These are phyloP conservation scores for Fagus sylvatica DNA, from an alignment of 306 rosid genomes.

Conservation along the genomic window DNA sequence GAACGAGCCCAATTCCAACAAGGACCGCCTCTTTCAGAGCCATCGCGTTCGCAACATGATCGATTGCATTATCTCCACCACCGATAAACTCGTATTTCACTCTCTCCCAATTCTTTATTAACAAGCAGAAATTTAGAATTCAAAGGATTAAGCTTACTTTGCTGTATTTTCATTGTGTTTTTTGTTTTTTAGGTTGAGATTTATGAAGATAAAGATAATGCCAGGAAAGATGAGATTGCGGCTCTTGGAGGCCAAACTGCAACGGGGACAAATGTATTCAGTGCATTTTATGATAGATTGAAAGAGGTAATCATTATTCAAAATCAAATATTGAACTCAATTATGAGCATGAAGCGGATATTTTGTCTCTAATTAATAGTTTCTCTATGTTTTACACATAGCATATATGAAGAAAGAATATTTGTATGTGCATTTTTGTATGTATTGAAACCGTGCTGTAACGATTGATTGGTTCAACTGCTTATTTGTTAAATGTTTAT, in stretches of 20 bases:
- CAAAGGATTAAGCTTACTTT: neutral
- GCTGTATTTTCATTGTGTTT: slow-evolving; percentile 10
- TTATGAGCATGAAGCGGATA: neutral
- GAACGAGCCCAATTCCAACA: slow-evolving; percentile 58
- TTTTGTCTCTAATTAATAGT: neutral
- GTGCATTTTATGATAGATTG: slow-evolving; percentile 93
- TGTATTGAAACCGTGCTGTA: slow-evolving; percentile 10
- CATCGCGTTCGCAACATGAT: slow-evolving; percentile 88
- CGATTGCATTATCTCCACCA: slow-evolving; percentile 64
- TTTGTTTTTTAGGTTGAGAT: slow-evolving; percentile 56
- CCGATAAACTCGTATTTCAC: slow-evolving; percentile 58
- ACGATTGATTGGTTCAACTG: neutral
- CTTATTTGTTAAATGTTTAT: neutral
- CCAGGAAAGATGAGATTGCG: slow-evolving; percentile 95
- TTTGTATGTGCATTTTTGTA: neutral
- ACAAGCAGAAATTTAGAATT: no score
- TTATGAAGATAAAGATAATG: slow-evolving; percentile 80
- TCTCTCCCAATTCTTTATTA: neutral
- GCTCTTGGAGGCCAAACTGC: slow-evolving; percentile 97
- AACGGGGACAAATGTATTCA: slow-evolving; percentile 79
- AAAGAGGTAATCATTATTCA: slow-evolving; percentile 58
- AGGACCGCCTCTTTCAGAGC: slow-evolving; percentile 84
- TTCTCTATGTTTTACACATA: neutral
- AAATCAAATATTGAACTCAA: no score
- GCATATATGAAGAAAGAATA: neutral